Percentiles rank a stretch among this genome's conserved stretches.
phyloP scores from a whole-genome alignment of 345 rosid genomes.

The Litchi chinensis region DNA sequence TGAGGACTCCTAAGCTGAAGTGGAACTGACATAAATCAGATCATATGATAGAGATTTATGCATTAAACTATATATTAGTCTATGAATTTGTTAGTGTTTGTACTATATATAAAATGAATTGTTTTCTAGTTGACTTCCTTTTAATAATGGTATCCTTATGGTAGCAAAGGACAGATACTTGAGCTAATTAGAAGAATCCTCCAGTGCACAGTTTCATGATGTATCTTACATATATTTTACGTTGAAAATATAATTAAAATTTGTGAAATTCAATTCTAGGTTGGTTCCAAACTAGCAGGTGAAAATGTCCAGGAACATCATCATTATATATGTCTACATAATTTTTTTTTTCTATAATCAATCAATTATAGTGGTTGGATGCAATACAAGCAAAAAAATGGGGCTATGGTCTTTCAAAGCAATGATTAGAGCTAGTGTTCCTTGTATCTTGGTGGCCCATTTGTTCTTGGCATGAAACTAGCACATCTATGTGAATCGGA shows the following conservation, averaged over 20 bases:
- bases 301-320: slow-evolving; percentile 18
- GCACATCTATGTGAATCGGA: slow-evolving; percentile 6
- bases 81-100: not conserved
- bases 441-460: slow-evolving; percentile 12
- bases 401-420: not conserved
- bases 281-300: slow-evolving; percentile 16
- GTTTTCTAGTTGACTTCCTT: slow-evolving; percentile 19
- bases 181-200: not conserved
- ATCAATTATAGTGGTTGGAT: slow-evolving; percentile 5
- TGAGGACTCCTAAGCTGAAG: too few relatives aligned
- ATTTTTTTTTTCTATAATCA: slow-evolving; percentile 3
- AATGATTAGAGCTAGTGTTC: slow-evolving; percentile 14
- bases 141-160: not conserved
- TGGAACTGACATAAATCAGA: not conserved
- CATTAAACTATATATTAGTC: not conserved
- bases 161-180: slow-evolving; percentile 8
- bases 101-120: slow-evolving; percentile 4
- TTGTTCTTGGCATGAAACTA: slow-evolving; percentile 4
- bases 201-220: not conserved
- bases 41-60: not conserved
- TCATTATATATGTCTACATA: slow-evolving; percentile 5
- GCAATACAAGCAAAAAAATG: not conserved
- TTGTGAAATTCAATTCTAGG: not conserved
- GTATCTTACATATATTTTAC: not conserved
- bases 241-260: not conserved